Percentiles rank a stretch among this genome's conserved stretches.
Evolutionary conservation across 371 early-diverging fungal species (phyloP).

Genomic region (Lichtheimia hyalospora): DNA sequence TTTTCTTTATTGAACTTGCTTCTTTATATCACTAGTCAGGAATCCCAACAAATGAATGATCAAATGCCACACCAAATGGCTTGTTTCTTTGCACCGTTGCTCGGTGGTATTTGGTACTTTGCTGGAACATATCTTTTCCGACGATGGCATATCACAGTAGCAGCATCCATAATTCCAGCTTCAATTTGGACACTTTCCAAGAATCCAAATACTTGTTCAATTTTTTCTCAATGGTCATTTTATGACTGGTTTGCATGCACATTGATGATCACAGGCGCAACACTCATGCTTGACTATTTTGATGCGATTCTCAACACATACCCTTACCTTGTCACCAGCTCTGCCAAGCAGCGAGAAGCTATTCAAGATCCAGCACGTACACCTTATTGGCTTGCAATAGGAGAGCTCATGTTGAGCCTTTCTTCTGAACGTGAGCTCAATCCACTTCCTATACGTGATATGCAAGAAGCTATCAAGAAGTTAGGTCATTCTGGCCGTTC

Average conservation of each 20-base stretch:
- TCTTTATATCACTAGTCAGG: background rate
- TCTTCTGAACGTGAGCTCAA: slow-evolving; percentile 27
- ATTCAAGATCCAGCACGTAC: slow-evolving; percentile 20
- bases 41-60: background rate
- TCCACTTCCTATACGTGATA: slow-evolving; percentile 26
- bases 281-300: slow-evolving; percentile 39
- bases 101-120: background rate
- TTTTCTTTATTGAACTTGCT: background rate
- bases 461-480: slow-evolving; percentile 25
- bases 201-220: background rate
- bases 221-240: slow-evolving; percentile 33
- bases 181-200: too few relatives aligned
- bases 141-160: slow-evolving; percentile 16
- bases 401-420: slow-evolving; percentile 14
- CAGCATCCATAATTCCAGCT: slow-evolving; percentile 26
- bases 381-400: slow-evolving; percentile 26
- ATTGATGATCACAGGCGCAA: slow-evolving; percentile 34
- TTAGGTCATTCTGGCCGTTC: slow-evolving; percentile 45
- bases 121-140: slow-evolving; percentile 38
- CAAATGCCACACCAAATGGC: slow-evolving; percentile 1
- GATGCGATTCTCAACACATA: slow-evolving; percentile 37
- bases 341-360: slow-evolving; percentile 12
- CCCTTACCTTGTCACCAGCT: slow-evolving; percentile 22
- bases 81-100: background rate
- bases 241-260: slow-evolving; percentile 41